Evolutionary conservation across 108 stramenopile genomes (phyloP), one percentile per base, ranked within the genome.

Genomic region (Skeletonema potamos): DNA sequence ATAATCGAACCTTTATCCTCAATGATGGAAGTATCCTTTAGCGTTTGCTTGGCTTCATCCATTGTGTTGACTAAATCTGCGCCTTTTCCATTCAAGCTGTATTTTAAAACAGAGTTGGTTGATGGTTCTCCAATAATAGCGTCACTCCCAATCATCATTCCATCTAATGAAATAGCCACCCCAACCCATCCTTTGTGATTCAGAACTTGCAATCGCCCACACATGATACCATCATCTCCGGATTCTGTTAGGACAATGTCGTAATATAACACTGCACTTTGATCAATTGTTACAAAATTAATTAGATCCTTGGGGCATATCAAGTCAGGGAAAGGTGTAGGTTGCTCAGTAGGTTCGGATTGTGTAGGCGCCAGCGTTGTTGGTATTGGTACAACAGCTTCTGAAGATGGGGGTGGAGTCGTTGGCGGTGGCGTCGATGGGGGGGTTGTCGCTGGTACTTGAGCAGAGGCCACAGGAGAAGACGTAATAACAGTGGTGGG

Each of bases 11-110:
- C 70, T n/a, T 61, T 56, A 9, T 75, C 69, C 66, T 86, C 85
- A 26, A 18, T 15, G 39, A 87, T 72, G 33, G 64, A 66, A 3
- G 85, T 60, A 41, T 83, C 74, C 3, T 70, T 77, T 63, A 92
- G 56, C 3, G 90, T 92, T 63, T 92, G 90, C 46, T 64, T 43
- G 9, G 34, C 62, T 5, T 65, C 64, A 6, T 61, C 61, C 64
- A 86, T 58, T 9, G 66, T 68, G 4, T 24, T 46, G n/a, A 87
- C 86, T 10, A 71, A 77, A 58, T 63, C 10, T 12, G 56, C 27
- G 30, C 26, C 26, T n/a, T 65, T 29, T 8, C 62, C 70, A 6
- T 36, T 68, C 65, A 91, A 9, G 62, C 29, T 61, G 63, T 91
- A 91, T 64, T 91, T 88, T 27, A 59, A 33, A 1, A 63, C 70